These are phyloP conservation scores for Bromus sterilis DNA, from an alignment of 176 grass and related monocot genomes.

Conservation along the genomic window DNA sequence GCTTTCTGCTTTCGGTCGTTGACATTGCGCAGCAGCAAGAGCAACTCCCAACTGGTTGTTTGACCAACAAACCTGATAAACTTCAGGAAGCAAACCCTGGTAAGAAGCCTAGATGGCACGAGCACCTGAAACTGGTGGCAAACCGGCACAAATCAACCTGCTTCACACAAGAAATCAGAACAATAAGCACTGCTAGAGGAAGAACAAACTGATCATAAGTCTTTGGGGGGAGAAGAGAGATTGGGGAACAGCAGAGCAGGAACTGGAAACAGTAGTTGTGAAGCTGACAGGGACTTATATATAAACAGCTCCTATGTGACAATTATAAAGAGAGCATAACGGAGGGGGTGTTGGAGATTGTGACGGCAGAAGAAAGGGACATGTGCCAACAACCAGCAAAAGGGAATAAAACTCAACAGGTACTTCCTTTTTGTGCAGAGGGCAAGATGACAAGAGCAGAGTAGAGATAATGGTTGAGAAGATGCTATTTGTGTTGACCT, in stretches of 20 bases:
- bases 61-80: not conserved
- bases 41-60: not conserved
- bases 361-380: slow-evolving; percentile 27
- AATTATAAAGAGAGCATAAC: slow-evolving; percentile 5
- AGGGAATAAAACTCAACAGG: slow-evolving; percentile 34
- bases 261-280: slow-evolving; percentile 30
- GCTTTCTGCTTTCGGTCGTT: slow-evolving; percentile 34
- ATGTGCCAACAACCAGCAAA: slow-evolving; percentile 31
- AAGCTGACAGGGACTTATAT: slow-evolving; percentile 9
- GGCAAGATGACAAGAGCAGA: slow-evolving; percentile 33
- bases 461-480: not conserved
- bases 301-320: slow-evolving; percentile 2
- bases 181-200: not conserved
- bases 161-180: not conserved
- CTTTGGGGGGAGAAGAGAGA: not conserved
- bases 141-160: not conserved
- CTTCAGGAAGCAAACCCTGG: not conserved
- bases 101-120: not conserved
- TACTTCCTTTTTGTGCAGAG: slow-evolving; percentile 9
- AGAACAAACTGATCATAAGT: not conserved
- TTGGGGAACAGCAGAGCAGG: slow-evolving; percentile 9
- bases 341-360: slow-evolving; percentile 6
- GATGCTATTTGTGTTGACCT: slow-evolving; percentile 30
- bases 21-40: slow-evolving; percentile 23
- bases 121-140: not conserved